These are phyloP conservation scores for Cytospora piceae DNA, from an alignment of 2,329 filamentous ascomycete species.

Conservation along the genomic window DNA sequence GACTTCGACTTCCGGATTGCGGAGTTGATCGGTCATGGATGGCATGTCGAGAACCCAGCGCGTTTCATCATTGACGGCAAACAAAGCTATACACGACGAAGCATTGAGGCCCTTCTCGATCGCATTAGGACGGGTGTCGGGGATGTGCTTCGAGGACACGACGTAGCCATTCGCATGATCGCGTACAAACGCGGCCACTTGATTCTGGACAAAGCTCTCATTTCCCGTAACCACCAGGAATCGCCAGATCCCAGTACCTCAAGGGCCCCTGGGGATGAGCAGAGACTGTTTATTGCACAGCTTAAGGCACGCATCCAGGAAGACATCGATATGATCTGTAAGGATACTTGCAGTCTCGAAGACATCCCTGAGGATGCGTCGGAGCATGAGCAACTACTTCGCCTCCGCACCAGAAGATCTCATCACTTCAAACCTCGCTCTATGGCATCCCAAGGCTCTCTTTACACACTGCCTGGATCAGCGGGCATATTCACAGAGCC, in stretches of 20 bases:
- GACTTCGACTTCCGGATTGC: constrained; percentile 54
- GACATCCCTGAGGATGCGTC: constrained; percentile 38
- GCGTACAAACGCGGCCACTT: constrained; percentile 58
- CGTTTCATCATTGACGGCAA: constrained; percentile 48
- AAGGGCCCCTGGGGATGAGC: constrained; percentile 13
- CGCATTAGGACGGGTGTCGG: constrained; percentile 55
- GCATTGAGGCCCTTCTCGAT: constrained; percentile 53
- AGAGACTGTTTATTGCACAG: constrained; percentile 42
- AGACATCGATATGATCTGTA: constrained; percentile 54
- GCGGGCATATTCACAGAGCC: constrained; percentile 15
- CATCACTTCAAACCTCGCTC: constrained; percentile 20
- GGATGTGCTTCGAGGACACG: constrained; percentile 52
- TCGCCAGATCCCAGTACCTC: constrained; percentile 28
- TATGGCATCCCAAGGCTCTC: background rate
- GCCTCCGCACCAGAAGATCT: constrained; percentile 11
- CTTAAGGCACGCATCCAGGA: constrained; percentile 51
- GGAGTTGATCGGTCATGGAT: constrained; percentile 50
- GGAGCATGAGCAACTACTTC: constrained; percentile 18
- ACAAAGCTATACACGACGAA: constrained; percentile 48
- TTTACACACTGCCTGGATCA: constrained; percentile 7
- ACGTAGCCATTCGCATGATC: constrained; percentile 51
- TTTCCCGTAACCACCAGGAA: constrained; percentile 43
- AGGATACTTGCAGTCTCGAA: constrained; percentile 54
- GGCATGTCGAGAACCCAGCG: constrained; percentile 52
- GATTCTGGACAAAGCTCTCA: constrained; percentile 53